Evolutionary conservation across 371 early-diverging fungal genomes (phyloP), one percentile per base, ranked within the genome.

Genomic region (Mucor plumbeus): DNA sequence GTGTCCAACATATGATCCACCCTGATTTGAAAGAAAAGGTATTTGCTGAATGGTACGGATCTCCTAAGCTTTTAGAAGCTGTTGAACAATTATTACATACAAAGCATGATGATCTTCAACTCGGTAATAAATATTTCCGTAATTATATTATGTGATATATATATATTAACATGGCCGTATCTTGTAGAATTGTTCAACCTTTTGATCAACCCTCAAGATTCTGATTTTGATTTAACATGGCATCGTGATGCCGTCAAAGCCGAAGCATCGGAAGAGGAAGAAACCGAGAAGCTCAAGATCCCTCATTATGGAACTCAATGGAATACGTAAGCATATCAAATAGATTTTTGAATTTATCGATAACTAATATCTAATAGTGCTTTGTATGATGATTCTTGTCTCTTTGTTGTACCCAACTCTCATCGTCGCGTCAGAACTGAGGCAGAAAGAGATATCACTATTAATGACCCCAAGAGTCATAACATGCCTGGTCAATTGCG

Each of bases 261-360:
- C 15, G 80, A 81, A 36, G 78, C 80, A 9, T 59, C 75, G 1
- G 78, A 70, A 35, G 79, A 82, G 36, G 75, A 79, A 50, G 86
- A 86, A 55, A 39, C 61, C 3, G 78, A 78, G 38, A 78, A 74
- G 43, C 74, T 86, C 35, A 68, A 63, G 1, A 81, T 84, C 43
- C 84, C 86, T 15, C 84, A 84, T 65, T 82, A 84, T 63, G 86
- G 84, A 35, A 86, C 86, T 8, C 86, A 86, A 69, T 86, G 86
- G 86, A 86, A 86, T 67, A 84, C 84, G 74, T 70, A 70, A 69
- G 59, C 35, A 33, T 41, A 38, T 38, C 38, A 11, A 38, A 5
- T 9, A 11, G 26, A 59, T 17, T 13, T 59, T 31, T 43, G 13
- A n/a, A 7, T 47, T 40, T 40, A 40, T 40, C 40, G 8, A 11